Base-by-base conservation (phyloP, 164 flowering plant genomes). In the Dillenia turbinata region DNA sequence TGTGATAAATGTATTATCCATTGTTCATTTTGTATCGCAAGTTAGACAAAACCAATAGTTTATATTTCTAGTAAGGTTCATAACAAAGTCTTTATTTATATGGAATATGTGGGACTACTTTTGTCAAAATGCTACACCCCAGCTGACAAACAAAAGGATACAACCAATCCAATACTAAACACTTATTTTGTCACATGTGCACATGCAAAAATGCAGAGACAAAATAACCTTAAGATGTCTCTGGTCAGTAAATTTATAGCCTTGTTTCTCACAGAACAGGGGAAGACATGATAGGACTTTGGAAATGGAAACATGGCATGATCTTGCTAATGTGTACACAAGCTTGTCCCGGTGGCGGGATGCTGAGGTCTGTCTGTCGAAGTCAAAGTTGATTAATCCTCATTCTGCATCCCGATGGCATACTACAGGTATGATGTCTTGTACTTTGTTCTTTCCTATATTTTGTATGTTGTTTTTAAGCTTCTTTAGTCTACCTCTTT, bases 221-320 rank as follows among this genome's bases (percentile, higher is more conserved):
- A 4, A 33, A 33, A n/a, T n/a, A 33, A 33, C 40, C 6, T 33
- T 5, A 33, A 33, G 7, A 33, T 33, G 40, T 33, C 40, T 33
- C 40, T 5, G 7, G 7, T 33, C 40, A 5, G 40, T 33, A 22
- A 11, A 11, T 22, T 52, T 17, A 15, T 19, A 8, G 1, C 33
- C 14, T 54, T 73, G 55, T 24, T 44, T 54, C 10, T 74, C 60
- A 19, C 87, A 87, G 96, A 76, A 61, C n/a, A 71, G 56, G 70
- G 72, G 47, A 57, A 73, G 59, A 44, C 66, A 55, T 59, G 77
- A 77, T 50, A 75, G 81, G 61, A 75, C 71, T 45, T 71, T 89
- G 75, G 99, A 94, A 79, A 67, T 83, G 75, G 96, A 94, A 62
- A 85, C 84, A 47, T 94, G 99, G 97, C 95, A 89, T 73, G 99